Conservation (phyloP, 176 grass and related monocot species). For the Oryza rufipogon region DNA sequence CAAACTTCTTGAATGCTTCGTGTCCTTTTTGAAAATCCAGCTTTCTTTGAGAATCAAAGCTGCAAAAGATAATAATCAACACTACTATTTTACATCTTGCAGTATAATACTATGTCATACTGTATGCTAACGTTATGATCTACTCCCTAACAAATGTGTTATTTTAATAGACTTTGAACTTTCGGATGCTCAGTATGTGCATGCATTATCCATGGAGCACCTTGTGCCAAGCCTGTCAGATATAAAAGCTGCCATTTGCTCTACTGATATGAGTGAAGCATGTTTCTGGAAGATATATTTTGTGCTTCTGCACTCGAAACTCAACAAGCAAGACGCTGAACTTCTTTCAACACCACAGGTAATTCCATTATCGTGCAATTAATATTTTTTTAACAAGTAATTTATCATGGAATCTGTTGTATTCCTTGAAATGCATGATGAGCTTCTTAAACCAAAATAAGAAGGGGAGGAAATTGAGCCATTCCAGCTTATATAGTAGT, state of each 20-base stretch:
- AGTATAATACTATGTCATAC: background rate
- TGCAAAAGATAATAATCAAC: background rate
- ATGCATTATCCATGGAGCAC: conserved; percentile 58
- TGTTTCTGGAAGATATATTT: conserved; percentile 94
- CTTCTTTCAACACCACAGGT: conserved; percentile 72
- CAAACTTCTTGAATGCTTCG: background rate
- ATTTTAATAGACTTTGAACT: conserved; percentile 67
- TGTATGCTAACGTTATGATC: background rate
- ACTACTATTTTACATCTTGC: conserved; percentile 1
- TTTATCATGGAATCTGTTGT: background rate
- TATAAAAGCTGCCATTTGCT: conserved; percentile 59
- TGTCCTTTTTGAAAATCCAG: background rate
- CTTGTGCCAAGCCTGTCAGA: conserved; percentile 54
- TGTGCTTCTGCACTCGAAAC: conserved; percentile 78
- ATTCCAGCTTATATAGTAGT: background rate
- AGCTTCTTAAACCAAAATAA: background rate
- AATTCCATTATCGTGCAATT: conserved; percentile 18
- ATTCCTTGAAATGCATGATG: background rate
- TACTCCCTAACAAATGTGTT: background rate
- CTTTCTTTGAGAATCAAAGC: conserved; percentile 12
- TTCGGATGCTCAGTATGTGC: conserved; percentile 64
- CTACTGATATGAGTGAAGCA: conserved; percentile 75
- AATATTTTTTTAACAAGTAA: background rate
- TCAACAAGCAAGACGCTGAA: conserved; percentile 61
- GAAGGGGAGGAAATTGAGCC: background rate